Evolutionary conservation across 306 rosid genomes (phyloP).

Genomic region (Benincasa hispida): DNA sequence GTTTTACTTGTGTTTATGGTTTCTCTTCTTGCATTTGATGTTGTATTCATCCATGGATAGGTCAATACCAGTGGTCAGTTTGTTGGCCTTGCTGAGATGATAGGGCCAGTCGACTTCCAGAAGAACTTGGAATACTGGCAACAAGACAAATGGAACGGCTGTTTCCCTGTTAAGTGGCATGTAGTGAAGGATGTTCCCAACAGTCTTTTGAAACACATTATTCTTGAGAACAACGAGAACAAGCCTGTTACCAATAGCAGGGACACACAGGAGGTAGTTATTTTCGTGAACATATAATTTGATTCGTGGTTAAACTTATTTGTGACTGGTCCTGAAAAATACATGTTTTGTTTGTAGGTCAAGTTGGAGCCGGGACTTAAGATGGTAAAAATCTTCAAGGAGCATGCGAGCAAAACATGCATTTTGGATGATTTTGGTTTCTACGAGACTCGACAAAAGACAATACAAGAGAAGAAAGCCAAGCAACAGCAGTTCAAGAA

Average conservation of each 20-base stretch:
- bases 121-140: conserved; percentile 94
- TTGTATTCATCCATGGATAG: conserved; percentile 17
- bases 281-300: not conserved
- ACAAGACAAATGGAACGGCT: conserved; percentile 98
- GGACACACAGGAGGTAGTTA: conserved; percentile 87
- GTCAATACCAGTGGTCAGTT: conserved; percentile 98
- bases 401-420: conserved; percentile 67
- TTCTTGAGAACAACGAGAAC: conserved; percentile 88
- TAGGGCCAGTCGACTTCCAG: conserved; percentile 86
- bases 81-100: conserved; percentile 94
- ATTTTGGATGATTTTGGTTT: conserved; percentile 84
- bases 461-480: conserved; percentile 84
- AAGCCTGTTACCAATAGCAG: conserved; percentile 93
- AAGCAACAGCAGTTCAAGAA: conserved; percentile 65
- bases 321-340: not conserved
- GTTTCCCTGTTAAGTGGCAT: conserved; percentile 94
- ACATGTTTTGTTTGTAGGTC: conserved; percentile 24
- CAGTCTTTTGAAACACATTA: conserved; percentile 83
- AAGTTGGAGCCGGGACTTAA: conserved; percentile 71
- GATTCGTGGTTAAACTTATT: not conserved
- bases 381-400: conserved; percentile 68
- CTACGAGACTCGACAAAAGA: conserved; percentile 77
- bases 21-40: not conserved
- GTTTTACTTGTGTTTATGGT: too few species aligned
- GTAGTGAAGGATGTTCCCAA: conserved; percentile 90